Evolutionary conservation across 441 rosid genomes (phyloP).

Genomic region (Pelargonium myrrhifolium): DNA sequence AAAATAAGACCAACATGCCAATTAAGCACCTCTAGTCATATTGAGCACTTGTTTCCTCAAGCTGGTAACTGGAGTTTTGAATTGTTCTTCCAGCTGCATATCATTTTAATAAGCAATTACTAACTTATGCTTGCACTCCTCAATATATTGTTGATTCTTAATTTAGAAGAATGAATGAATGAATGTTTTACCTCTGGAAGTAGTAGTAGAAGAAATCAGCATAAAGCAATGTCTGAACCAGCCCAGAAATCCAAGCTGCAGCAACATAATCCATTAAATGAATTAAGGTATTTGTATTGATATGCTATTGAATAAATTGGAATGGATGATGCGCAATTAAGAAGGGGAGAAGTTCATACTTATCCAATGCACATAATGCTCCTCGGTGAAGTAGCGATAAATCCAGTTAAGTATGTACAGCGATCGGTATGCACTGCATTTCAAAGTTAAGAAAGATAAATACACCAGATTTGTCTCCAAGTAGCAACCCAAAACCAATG

Average conservation of each 20-base stretch:
- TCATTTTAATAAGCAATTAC: background rate
- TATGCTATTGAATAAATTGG: background rate
- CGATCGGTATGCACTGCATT: constrained; percentile 45
- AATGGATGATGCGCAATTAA: background rate
- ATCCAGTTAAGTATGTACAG: constrained; percentile 53
- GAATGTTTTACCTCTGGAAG: constrained; percentile 37
- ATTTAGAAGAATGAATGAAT: background rate
- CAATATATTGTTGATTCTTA: background rate
- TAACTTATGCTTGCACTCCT: background rate
- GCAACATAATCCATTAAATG: constrained; percentile 1
- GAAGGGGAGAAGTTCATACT: constrained; percentile 30
- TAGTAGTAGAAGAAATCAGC: constrained; percentile 61
- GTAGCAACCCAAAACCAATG: constrained; percentile 3
- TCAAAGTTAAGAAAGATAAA: constrained; percentile 8
- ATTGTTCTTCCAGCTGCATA: constrained; percentile 51
- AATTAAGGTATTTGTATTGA: background rate
- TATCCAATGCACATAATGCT: constrained; percentile 45
- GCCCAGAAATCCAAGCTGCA: constrained; percentile 55
- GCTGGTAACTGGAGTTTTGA: constrained; percentile 50
- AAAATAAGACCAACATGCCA: too few species aligned
- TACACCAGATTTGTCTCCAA: background rate
- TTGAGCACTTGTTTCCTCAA: constrained; percentile 7
- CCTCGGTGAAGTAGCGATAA: constrained; percentile 48
- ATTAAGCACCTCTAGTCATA: constrained; percentile 2
- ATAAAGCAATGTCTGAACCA: constrained; percentile 48